Conservation (phyloP, 2,329 filamentous ascomycete genomes). For the Cladosporium phlei region DNA sequence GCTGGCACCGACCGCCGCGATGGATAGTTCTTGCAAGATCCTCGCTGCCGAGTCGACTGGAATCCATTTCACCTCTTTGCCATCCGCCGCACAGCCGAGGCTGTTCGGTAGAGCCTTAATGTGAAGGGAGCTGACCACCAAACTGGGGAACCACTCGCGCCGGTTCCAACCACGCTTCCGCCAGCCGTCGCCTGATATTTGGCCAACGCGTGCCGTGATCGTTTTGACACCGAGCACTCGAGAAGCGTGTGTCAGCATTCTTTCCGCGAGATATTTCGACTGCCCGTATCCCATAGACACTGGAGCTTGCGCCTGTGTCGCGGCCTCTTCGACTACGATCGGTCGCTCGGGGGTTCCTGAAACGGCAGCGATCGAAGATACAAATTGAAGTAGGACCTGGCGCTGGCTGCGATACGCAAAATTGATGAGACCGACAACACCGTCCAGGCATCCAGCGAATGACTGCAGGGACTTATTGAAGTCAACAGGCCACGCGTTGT, state of each 20-base stretch:
- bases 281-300: background rate
- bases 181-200: background rate
- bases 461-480: background rate
- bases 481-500: background rate
- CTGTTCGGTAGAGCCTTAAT: background rate
- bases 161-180: background rate
- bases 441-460: background rate
- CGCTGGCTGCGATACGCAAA: background rate
- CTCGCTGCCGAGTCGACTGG: background rate
- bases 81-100: background rate
- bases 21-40: background rate
- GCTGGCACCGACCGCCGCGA: background rate
- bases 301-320: background rate
- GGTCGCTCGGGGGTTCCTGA: background rate
- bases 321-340: background rate
- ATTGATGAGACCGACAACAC: background rate
- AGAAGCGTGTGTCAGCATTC: background rate
- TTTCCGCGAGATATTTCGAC: background rate
- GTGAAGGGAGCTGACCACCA: slow-evolving; percentile 1
- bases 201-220: background rate
- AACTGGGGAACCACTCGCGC: background rate
- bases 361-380: background rate
- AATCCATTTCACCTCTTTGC: background rate
- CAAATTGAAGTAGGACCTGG: background rate
- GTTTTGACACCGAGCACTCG: background rate